Conservation (phyloP, 2,329 filamentous ascomycete species). For the Calonectria pteridis region DNA sequence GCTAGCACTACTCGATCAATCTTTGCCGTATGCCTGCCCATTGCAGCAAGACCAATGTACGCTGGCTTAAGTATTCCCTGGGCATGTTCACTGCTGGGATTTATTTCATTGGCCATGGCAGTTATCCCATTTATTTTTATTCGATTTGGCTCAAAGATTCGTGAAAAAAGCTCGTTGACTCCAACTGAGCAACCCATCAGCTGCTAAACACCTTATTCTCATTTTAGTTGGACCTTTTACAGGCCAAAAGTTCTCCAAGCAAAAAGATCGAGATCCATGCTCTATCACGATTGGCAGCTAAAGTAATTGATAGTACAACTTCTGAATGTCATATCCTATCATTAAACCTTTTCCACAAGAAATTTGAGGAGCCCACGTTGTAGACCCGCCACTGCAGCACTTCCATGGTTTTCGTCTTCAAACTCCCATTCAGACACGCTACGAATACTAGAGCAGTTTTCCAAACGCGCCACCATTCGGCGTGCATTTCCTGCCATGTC, state of each 20-base stretch:
- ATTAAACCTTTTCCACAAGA: constrained; percentile 17
- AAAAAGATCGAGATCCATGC: no score
- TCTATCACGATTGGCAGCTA: no score
- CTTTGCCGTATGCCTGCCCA: neutral
- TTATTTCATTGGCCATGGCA: neutral
- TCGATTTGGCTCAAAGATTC: neutral
- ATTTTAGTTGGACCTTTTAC: no score
- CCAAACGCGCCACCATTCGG: constrained; percentile 37
- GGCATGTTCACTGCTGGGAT: neutral
- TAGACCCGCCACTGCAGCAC: constrained; percentile 36
- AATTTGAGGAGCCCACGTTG: constrained; percentile 40
- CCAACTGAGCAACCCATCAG: no score
- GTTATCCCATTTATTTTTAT: neutral
- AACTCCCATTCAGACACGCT: constrained; percentile 43
- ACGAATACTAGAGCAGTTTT: constrained; percentile 30
- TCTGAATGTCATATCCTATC: neutral
- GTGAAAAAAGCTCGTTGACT: neutral
- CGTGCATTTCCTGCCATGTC: constrained; percentile 36
- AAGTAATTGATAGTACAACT: neutral
- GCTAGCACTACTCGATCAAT: no score
- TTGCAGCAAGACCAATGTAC: neutral
- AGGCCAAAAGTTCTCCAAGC: no score
- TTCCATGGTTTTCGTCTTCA: constrained; percentile 43
- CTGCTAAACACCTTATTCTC: no score
- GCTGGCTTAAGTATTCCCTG: neutral